Base-by-base conservation (phyloP, 179 eudicot species). In the Camellia oleifera region DNA sequence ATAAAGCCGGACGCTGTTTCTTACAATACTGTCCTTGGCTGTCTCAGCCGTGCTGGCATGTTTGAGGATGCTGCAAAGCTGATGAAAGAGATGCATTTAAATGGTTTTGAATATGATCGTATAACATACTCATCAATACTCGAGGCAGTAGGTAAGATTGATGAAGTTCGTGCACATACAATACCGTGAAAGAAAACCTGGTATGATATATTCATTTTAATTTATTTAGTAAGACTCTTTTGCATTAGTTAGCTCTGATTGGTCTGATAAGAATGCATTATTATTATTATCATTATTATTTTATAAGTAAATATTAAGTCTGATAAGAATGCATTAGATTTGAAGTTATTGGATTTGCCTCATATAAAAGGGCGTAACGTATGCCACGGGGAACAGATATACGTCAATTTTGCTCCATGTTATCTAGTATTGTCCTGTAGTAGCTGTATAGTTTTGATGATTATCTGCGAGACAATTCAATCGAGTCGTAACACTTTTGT, bases 41-140 rank as follows among this genome's bases (percentile, higher is more conserved):
- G 98, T 84, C 87, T 91, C 14, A 95, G 99, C 77, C 93, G 95
- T 79, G 98, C 95, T 68, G 99, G 99, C 60, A 91, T 94, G 99
- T 94, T 95, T 77, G 99, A 95, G 82, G 99, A 95, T 86, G 95
- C 98, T 66, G 98, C 97, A 40, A 92, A 85, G 81, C 80, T 95
- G 72, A 95, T 95, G 94, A 90, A 88, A 81, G 98, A 95, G 88
- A 95, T 95, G 99, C 82, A 74, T 54, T 40, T 61, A 58, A 85
- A 74, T 73, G 95, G 97, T 69, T 95, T 90, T 84, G 85, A 92
- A 69, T 95, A 95, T 85, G 99, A 95, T 83, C 58, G 82, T 63
- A 91, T 95, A 53, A 92, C 99, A 3, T 95, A 95, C 84, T 91
- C 99, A 42, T 94, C 99, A 26, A 85, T 95, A 74, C 97, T 95